phyloP scores from a whole-genome alignment of 2,329 filamentous ascomycete genomes.

The Neoscytalidium dimidiatum region DNA sequence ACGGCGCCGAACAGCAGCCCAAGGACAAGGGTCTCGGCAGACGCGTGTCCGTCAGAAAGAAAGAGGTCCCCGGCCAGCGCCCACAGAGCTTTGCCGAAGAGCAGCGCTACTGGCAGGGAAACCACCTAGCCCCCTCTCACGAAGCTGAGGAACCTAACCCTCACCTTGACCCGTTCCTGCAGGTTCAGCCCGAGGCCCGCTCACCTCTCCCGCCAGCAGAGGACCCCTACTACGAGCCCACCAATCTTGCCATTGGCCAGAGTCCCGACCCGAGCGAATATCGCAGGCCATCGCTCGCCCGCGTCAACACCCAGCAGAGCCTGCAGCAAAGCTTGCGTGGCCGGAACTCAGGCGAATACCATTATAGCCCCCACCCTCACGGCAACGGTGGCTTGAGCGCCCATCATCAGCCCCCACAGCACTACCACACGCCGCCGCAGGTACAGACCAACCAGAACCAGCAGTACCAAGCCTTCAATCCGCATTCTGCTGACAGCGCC shows the following conservation, averaged over 20 bases:
- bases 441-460: slow-evolving; percentile 15
- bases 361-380: slow-evolving; percentile 41
- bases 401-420: slow-evolving; percentile 11
- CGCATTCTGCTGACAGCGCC: slow-evolving; percentile 33
- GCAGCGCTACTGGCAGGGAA: slow-evolving; percentile 28
- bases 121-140: slow-evolving; percentile 36
- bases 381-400: slow-evolving; percentile 24
- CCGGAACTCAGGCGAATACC: slow-evolving; percentile 41
- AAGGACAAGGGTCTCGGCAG: slow-evolving; percentile 32
- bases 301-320: slow-evolving; percentile 41
- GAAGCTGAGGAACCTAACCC: slow-evolving; percentile 34
- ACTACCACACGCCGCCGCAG: slow-evolving; percentile 17
- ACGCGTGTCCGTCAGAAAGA: slow-evolving; percentile 39
- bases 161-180: slow-evolving; percentile 40
- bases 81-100: slow-evolving; percentile 31
- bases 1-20: slow-evolving; percentile 22
- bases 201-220: slow-evolving; percentile 39
- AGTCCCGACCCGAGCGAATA: background rate
- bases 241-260: slow-evolving; percentile 6
- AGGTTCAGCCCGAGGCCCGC: slow-evolving; percentile 30
- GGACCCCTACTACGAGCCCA: slow-evolving; percentile 27
- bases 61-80: slow-evolving; percentile 28
- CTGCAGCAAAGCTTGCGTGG: slow-evolving; percentile 24
- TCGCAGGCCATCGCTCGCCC: slow-evolving; percentile 27
- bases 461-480: slow-evolving; percentile 32